Conservation (phyloP, 352 stramenopile species). For the Phytophthora palmivora region DNA sequence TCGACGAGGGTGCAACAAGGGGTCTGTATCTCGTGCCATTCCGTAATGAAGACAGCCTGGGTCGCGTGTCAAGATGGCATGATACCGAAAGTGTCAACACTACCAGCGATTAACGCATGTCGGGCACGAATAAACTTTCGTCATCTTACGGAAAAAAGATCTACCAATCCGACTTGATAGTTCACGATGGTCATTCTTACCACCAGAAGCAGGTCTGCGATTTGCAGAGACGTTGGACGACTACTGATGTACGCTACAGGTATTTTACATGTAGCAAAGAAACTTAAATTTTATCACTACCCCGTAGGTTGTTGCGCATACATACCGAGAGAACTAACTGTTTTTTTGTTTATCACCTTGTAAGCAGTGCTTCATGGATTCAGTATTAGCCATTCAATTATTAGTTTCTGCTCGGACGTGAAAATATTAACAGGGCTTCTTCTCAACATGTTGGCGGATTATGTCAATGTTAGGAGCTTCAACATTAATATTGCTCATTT, state of each 20-base stretch:
- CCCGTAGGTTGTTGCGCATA: no score
- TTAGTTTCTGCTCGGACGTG: no score
- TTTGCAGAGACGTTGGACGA: background rate
- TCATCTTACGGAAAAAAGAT: constrained; percentile 3
- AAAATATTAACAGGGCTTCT: no score
- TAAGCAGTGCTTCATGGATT: no score
- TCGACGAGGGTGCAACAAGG: background rate
- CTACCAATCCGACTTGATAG: constrained; percentile 14
- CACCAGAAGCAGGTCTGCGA: background rate
- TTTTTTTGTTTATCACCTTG: no score
- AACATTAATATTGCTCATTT: constrained; percentile 12
- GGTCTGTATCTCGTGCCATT: constrained; percentile 4
- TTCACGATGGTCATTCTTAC: background rate
- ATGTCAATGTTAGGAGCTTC: background rate
- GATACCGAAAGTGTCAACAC: background rate
- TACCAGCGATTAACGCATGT: constrained; percentile 14
- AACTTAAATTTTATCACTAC: no score
- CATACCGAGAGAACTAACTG: no score
- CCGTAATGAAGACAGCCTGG: background rate
- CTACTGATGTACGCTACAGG: no score
- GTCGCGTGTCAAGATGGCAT: background rate
- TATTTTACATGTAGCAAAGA: no score
- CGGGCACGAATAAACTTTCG: background rate
- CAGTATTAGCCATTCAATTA: no score
- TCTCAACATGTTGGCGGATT: no score